Base-by-base conservation (phyloP, 129 eudicot species). In the Silybum marianum region DNA sequence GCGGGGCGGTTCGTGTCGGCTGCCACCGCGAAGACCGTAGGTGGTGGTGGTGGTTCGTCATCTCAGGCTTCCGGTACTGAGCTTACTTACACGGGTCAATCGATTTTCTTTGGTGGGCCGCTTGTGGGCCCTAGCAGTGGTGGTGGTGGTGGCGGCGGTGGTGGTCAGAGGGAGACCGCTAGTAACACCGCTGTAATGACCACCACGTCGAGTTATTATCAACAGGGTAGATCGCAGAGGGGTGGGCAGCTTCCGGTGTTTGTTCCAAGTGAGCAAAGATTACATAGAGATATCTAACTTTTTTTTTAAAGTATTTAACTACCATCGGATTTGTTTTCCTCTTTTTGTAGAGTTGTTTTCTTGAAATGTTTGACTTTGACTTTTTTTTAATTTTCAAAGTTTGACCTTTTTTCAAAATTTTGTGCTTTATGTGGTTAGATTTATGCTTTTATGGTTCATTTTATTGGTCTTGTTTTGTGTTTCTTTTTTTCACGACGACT, bases 231-330 rank as follows among this genome's bases (percentile, higher is more conserved):
- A 80, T 70, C 93, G 4, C 97, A 91, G 85, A 80, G 92, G 69
- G 93, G 98, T 4, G 97, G 92, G 62, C 98, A 94, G 91, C 94
- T 94, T 74, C 98, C 98, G 9, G 98, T 94, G 71, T 94, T 91
- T 85, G 95, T 88, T 10, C 98, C 98, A 36, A 90, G 97, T 75
- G 98, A 94, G 84, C 93, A 86, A 72, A 87, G 89, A 73, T 88
- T 87, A 54, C 83, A 84, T 72, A 75, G 80, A 85, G 84, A 74
- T 72, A 65, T 85, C 58, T 74, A 32, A 78, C 79, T 34, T 78
- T 70, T 74, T 32, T 32, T 4, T 26, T 25, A 25, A 32, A 32
- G 36, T 32, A 32, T 32, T 32, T 19, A 82, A 77, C 38, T 69
- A 46, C 7, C 54, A 48, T 73, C 11, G 40, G 84, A 66, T 73